A percentile compares a stretch with the other conserved stretches of the same genome.
Conservation (phyloP, 768 basidiomycete species). For the Auriscalpium orientale region DNA sequence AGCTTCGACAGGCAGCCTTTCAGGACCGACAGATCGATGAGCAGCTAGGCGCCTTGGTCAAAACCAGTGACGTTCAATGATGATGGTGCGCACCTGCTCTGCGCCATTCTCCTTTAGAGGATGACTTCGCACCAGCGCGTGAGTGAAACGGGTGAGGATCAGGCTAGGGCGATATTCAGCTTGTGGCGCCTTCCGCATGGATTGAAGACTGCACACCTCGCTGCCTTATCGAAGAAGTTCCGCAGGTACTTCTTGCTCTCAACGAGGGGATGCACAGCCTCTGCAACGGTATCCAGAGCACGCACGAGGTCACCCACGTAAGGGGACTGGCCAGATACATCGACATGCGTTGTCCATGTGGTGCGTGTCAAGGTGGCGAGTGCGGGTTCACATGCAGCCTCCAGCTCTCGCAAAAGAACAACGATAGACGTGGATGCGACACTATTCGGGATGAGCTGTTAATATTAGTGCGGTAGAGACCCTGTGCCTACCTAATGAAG, state of each 20-base stretch:
- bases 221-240: slow-evolving; percentile 90
- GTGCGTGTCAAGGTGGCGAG: slow-evolving; percentile 71
- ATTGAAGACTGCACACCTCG: slow-evolving; percentile 48
- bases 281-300: slow-evolving; percentile 68
- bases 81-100: slow-evolving; percentile 68
- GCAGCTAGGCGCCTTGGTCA: slow-evolving; percentile 39
- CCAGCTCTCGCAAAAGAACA: slow-evolving; percentile 77
- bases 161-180: slow-evolving; percentile 40
- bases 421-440: slow-evolving; percentile 80
- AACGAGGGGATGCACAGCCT: slow-evolving; percentile 68
- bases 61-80: background rate
- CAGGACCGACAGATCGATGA: slow-evolving; percentile 85
- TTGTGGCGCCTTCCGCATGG: background rate
- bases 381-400: slow-evolving; percentile 71
- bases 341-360: slow-evolving; percentile 70
- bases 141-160: slow-evolving; percentile 81
- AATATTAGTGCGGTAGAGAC: background rate
- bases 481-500: slow-evolving; percentile 66
- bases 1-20: slow-evolving; percentile 78
- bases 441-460: slow-evolving; percentile 31
- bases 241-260: slow-evolving; percentile 94
- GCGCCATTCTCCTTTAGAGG: slow-evolving; percentile 91
- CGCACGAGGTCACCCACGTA: slow-evolving; percentile 75
- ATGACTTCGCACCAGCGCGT: slow-evolving; percentile 80
- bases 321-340: slow-evolving; percentile 81